These are phyloP conservation scores for Clavariopsis aquatica DNA, from an alignment of 495 filamentous ascomycete species.

Conservation along the genomic window DNA sequence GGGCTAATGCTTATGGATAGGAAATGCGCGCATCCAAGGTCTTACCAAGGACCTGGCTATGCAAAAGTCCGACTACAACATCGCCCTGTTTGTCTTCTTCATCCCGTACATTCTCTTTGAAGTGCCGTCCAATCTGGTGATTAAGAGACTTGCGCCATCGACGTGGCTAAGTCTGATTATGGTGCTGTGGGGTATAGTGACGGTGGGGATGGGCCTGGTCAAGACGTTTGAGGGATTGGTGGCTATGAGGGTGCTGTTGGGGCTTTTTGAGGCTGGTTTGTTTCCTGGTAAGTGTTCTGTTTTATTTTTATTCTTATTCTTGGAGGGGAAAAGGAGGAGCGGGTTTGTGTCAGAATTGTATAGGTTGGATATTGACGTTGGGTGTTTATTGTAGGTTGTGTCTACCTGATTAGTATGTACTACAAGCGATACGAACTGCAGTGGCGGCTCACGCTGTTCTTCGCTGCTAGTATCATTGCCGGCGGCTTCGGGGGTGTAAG, in stretches of 20 bases:
- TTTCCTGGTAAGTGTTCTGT: conserved; percentile 44
- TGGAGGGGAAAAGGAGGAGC: too few species aligned
- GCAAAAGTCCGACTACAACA: conserved; percentile 58
- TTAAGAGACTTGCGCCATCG: conserved; percentile 65
- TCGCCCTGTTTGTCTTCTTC: conserved; percentile 67
- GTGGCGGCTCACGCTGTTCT: conserved; percentile 60
- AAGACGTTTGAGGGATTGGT: conserved; percentile 27
- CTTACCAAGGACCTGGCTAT: conserved; percentile 61
- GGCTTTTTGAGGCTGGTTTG: conserved; percentile 42
- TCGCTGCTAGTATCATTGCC: conserved; percentile 57
- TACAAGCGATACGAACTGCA: conserved; percentile 65
- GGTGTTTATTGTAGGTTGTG: conserved; percentile 9
- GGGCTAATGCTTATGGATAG: too few species aligned
- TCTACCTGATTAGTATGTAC: conserved; percentile 61
- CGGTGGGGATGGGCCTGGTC: conserved; percentile 41
- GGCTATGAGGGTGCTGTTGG: conserved; percentile 32
- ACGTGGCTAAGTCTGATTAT: conserved; percentile 48
- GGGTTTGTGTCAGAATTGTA: too few species aligned
- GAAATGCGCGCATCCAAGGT: conserved; percentile 64
- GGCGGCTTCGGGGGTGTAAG: conserved; percentile 61
- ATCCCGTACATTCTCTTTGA: conserved; percentile 67
- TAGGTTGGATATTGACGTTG: neutral
- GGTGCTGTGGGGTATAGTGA: conserved; percentile 53
- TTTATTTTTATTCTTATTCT: neutral
- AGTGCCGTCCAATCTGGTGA: conserved; percentile 64